Evolutionary conservation across 2,329 filamentous ascomycete genomes (phyloP).

Genomic region (Tolypocladium sp.): DNA sequence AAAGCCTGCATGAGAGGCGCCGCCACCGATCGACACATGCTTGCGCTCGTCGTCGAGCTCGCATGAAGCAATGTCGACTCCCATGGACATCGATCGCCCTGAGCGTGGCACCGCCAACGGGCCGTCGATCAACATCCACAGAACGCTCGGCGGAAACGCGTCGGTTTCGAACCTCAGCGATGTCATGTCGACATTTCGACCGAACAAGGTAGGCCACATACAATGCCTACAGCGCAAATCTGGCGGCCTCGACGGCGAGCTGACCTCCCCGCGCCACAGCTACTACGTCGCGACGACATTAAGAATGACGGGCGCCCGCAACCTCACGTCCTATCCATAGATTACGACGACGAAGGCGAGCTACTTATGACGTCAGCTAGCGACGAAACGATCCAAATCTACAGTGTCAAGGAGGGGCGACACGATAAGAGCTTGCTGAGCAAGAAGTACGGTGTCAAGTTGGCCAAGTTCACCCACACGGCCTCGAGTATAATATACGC

Average conservation of each 20-base stretch:
- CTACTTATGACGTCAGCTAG: conserved; percentile 84
- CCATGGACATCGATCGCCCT: conserved; percentile 47
- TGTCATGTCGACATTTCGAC: conserved; percentile 67
- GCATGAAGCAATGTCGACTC: conserved; percentile 19
- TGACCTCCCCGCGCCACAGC: conserved; percentile 16
- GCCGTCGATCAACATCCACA: conserved; percentile 39
- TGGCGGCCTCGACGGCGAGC: neutral
- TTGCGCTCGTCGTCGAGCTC: neutral
- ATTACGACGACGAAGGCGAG: conserved; percentile 94
- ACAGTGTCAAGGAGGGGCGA: conserved; percentile 84
- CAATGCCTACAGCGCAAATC: neutral
- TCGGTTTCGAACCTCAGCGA: conserved; percentile 63
- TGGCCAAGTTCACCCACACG: conserved; percentile 90
- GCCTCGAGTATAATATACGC: conserved; percentile 88
- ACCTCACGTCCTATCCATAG: conserved; percentile 74
- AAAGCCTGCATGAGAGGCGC: neutral
- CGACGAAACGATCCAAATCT: conserved; percentile 93
- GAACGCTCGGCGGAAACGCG: conserved; percentile 31
- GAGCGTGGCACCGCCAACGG: conserved; percentile 29
- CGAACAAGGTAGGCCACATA: conserved; percentile 58
- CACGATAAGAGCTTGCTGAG: conserved; percentile 83
- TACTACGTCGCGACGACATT: conserved; percentile 49
- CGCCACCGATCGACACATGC: neutral
- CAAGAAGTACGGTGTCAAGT: conserved; percentile 93
- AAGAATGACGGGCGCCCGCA: conserved; percentile 38